Base-by-base conservation (phyloP, 345 rosid species). In the Lagerstroemia speciosa region DNA sequence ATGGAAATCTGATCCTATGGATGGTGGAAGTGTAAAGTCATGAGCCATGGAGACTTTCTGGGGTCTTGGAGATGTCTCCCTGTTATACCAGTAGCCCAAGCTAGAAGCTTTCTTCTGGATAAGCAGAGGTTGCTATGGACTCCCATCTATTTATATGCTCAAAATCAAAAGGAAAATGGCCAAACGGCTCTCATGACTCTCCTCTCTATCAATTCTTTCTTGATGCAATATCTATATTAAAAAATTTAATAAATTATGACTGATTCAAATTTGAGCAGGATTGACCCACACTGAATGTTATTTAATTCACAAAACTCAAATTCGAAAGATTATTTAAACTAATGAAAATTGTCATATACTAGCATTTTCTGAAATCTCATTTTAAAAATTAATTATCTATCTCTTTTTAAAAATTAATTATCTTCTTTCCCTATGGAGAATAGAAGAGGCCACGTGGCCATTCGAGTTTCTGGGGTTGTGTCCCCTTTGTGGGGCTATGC, bases 361-460 rank as follows among this genome's bases (percentile, higher is more conserved):
- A n/a, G n/a, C n/a, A n/a, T n/a, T n/a, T n/a, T n/a, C n/a, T n/a
- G n/a, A n/a, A n/a, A n/a, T n/a, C n/a, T n/a, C n/a, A n/a, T n/a
- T n/a, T n/a, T n/a, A n/a, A n/a, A n/a, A n/a, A n/a, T n/a, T n/a
- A n/a, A n/a, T n/a, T n/a, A n/a, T n/a, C n/a, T n/a, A 4, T 36
- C 38, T 9, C 46, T 41, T 41, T 14, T 41, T 41, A 0, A 41
- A 41, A 41, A 41, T 6, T 37, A 65, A 26, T 65, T 6, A 22
- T 65, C 15, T 43, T n/a, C 31, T 62, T 62, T 32, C 10, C 48
- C 14, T 52, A 52, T 46, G 58, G 24, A 19, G 45, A 30, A 45
- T 34, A 26, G 33, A 43, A 36, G 33, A 58, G 71, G 67, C 67
- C 57, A 34, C 66, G 66, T 72, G 71, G 70, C 75, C 60, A 26